phyloP scores from a whole-genome alignment of 805 yeast species.

The Dipodascus albidus region DNA sequence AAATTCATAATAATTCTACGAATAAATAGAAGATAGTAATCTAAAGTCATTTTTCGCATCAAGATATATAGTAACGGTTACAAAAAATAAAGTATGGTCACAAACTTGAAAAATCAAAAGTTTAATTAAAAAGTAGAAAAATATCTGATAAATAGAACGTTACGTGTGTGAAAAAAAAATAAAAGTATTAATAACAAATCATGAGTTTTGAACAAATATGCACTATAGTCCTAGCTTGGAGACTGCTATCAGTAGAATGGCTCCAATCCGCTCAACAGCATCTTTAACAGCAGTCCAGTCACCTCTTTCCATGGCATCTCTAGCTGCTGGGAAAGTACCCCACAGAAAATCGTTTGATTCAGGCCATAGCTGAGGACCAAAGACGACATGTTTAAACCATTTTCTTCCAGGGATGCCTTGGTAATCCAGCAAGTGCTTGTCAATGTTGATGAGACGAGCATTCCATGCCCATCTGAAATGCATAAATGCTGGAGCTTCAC shows the following conservation, averaged over 20 bases:
- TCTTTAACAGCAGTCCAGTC: conserved; percentile 30
- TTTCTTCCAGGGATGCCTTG: conserved; percentile 39
- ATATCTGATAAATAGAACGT: neutral
- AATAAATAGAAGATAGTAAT: too few species aligned
- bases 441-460: conserved; percentile 45
- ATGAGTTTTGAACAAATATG: too few species aligned
- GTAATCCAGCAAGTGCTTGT: conserved; percentile 38
- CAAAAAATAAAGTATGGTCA: too few species aligned
- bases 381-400: conserved; percentile 56
- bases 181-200: neutral
- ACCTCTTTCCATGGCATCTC: conserved; percentile 47
- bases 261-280: neutral
- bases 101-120: too few species aligned
- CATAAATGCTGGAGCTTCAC: conserved; percentile 62
- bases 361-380: conserved; percentile 60
- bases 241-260: neutral
- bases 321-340: conserved; percentile 65
- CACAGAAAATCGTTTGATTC: conserved; percentile 33
- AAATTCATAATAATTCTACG: too few species aligned
- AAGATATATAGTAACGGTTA: too few species aligned
- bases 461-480: conserved; percentile 77
- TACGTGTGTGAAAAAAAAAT: too few species aligned
- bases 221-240: neutral
- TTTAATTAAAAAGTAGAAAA: neutral
- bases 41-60: too few species aligned